Conservation (phyloP, 768 basidiomycete genomes). For the Tricholomella constricta region DNA sequence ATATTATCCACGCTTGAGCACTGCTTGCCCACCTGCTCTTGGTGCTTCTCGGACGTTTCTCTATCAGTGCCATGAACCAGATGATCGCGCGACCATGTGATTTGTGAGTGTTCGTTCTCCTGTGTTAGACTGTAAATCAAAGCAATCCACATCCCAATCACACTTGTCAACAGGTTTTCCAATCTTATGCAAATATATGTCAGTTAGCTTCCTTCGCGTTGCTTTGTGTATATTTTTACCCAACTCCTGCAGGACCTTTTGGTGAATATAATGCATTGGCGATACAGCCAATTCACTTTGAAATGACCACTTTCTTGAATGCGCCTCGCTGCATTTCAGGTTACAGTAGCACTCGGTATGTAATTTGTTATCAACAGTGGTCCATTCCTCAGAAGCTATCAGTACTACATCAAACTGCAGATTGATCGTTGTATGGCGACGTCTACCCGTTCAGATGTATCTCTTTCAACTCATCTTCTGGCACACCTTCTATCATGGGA, state of each 20-base stretch:
- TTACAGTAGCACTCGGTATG: no score
- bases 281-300: no score
- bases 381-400: background rate
- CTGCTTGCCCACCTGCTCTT: no score
- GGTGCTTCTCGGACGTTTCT: no score
- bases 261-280: no score
- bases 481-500: conserved; percentile 12
- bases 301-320: no score
- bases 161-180: background rate
- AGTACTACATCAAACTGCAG: background rate
- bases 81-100: background rate
- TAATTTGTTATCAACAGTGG: background rate
- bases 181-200: no score
- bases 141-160: background rate
- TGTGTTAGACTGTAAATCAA: no score
- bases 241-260: no score
- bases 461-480: background rate
- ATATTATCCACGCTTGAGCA: no score
- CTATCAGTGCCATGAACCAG: no score
- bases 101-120: background rate
- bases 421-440: background rate
- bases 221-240: background rate
- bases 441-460: background rate
- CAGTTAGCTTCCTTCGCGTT: background rate
- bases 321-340: no score